These are phyloP conservation scores for Penicillium turbatum DNA, from an alignment of 495 filamentous ascomycete species.

Conservation along the genomic window DNA sequence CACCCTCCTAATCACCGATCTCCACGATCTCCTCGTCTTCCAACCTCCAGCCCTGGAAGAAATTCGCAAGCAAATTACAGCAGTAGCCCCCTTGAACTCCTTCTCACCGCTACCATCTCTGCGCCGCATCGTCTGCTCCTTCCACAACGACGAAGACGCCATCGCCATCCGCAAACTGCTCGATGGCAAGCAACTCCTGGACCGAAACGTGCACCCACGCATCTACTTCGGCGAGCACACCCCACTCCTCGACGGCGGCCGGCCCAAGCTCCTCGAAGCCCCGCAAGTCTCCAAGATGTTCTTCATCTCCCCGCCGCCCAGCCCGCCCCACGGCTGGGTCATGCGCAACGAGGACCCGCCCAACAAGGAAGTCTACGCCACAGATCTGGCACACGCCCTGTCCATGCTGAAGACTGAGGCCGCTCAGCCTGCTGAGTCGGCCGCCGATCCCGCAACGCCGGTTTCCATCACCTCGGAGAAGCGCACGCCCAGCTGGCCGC, in stretches of 20 bases:
- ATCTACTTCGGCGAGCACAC: slow-evolving; percentile 89
- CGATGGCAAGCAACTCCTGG: slow-evolving; percentile 65
- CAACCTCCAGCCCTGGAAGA: slow-evolving; percentile 65
- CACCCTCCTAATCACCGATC: slow-evolving; percentile 87
- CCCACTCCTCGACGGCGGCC: slow-evolving; percentile 52
- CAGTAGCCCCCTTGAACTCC: slow-evolving; percentile 67
- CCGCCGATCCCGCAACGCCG: slow-evolving; percentile 32
- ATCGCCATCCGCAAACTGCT: slow-evolving; percentile 66
- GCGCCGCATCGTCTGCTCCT: slow-evolving; percentile 87
- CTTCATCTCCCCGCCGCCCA: slow-evolving; percentile 93
- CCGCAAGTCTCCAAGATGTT: slow-evolving; percentile 88
- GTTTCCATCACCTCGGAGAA: slow-evolving; percentile 38
- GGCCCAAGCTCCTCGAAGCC: slow-evolving; percentile 59
- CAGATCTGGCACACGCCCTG: slow-evolving; percentile 79
- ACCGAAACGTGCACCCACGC: slow-evolving; percentile 54
- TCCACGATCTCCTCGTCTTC: slow-evolving; percentile 76
- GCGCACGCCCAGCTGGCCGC: slow-evolving; percentile 39
- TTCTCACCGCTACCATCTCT: slow-evolving; percentile 92
- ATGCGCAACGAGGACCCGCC: slow-evolving; percentile 84
- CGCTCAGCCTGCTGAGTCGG: slow-evolving; percentile 11
- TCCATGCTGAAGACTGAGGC: slow-evolving; percentile 55
- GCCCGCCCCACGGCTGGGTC: slow-evolving; percentile 90
- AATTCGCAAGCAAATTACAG: slow-evolving; percentile 67
- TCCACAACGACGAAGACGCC: slow-evolving; percentile 68
- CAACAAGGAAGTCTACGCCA: slow-evolving; percentile 89